phyloP scores from a whole-genome alignment of 2,329 filamentous ascomycete species.

The Xylaria sp. region DNA sequence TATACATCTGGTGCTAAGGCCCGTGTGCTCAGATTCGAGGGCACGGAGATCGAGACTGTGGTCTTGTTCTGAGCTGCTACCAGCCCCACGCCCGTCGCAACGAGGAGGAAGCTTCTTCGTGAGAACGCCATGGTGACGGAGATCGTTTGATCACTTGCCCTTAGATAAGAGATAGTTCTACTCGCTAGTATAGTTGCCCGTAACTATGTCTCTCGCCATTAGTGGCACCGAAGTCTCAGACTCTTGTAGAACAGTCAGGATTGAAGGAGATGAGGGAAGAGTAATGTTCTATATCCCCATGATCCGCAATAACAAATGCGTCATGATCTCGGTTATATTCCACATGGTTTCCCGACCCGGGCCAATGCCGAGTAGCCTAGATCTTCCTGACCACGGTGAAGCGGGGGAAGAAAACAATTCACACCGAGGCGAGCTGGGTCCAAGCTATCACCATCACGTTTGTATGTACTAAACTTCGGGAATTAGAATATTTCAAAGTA shows the following conservation, averaged over 20 bases:
- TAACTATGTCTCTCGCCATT: not conserved
- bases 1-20: slow-evolving; percentile 46
- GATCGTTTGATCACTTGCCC: too few species aligned
- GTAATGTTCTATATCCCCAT: slow-evolving; percentile 7
- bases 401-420: slow-evolving; percentile 16
- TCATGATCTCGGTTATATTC: slow-evolving; percentile 18
- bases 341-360: slow-evolving; percentile 3
- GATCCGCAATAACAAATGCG: not conserved
- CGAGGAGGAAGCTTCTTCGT: slow-evolving; percentile 18
- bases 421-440: not conserved
- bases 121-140: slow-evolving; percentile 22
- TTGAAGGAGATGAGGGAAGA: not conserved
- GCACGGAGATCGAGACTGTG: slow-evolving; percentile 40
- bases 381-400: not conserved
- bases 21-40: slow-evolving; percentile 42
- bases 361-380: not conserved
- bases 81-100: slow-evolving; percentile 25
- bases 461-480: not conserved
- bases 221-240: not conserved
- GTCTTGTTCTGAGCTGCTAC: slow-evolving; percentile 37
- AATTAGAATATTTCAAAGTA: not conserved
- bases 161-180: not conserved
- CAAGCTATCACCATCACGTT: not conserved
- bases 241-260: not conserved
- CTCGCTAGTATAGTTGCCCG: not conserved